Evolutionary conservation across 345 rosid genomes (phyloP).

Genomic region (Lagerstroemia speciosa): DNA sequence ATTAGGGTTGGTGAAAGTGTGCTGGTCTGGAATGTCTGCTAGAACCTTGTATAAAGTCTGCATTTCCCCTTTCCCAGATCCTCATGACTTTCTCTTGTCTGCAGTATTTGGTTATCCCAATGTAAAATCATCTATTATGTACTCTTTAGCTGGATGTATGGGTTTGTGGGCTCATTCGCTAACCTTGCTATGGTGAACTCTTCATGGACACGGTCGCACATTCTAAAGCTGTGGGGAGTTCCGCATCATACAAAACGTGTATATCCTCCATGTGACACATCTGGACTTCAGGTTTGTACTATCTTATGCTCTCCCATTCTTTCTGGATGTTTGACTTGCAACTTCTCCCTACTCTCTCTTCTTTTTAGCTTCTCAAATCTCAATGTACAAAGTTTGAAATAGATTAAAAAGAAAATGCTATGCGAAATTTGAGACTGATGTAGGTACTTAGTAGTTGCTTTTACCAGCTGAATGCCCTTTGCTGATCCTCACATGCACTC

Average conservation of each 20-base stretch:
- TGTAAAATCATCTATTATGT: conserved; percentile 68
- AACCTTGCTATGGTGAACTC: conserved; percentile 93
- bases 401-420: background rate
- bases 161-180: conserved; percentile 76
- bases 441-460: background rate
- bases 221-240: conserved; percentile 73
- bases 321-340: background rate
- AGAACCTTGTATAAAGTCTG: background rate
- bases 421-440: background rate
- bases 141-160: conserved; percentile 74
- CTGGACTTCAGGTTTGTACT: conserved; percentile 72
- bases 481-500: background rate
- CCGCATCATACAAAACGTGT: conserved; percentile 59
- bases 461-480: background rate
- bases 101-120: conserved; percentile 73
- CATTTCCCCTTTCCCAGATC: background rate
- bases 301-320: conserved; percentile 9
- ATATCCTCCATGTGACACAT: conserved; percentile 94
- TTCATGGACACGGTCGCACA: conserved; percentile 87
- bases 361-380: background rate
- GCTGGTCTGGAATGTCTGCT: background rate
- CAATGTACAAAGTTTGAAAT: background rate
- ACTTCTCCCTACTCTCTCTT: background rate
- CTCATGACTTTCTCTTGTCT: conserved; percentile 6
- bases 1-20: background rate